Evolutionary conservation across 768 basidiomycete species (phyloP), one percentile per base, ranked within the genome.

Genomic region (Lactifluus rugatus): DNA sequence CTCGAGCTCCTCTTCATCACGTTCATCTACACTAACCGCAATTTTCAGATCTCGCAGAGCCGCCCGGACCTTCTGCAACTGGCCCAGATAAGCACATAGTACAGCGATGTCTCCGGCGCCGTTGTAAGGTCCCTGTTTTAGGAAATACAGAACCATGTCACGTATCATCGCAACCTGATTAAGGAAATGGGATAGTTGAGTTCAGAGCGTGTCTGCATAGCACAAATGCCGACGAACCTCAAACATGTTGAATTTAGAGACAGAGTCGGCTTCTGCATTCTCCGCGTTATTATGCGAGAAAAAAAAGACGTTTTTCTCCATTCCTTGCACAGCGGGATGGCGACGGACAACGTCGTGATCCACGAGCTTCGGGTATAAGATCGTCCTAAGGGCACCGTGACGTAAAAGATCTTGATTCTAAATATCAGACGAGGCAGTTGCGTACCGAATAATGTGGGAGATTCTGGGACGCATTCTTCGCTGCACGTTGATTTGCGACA

Each of bases 381-480:
- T 82, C 4, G 75, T 75, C 42, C 81, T 84, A 32, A 4, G 13
- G 23, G 13, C 47, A 7, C n/a, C n/a, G n/a, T n/a, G n/a, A n/a
- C 14, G 14, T 32, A 28, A 50, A 17, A 28, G 7, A 13, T 16
- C 19, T 45, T 19, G 11, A 54, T 47, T 57, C 57, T 49, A 25
- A 25, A 9, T 5, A 10, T 26, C 14, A 36, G 9, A 32, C 19
- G 16, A 10, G 25, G 47, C 54, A 7, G 36, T 39, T 21, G 53
- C 69, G 17, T 57, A 80, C 83, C 83, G 69, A 57, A 84, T 78
- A 6, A 87, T 70, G 34, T 76, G 74, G 0, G 86, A 83, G 44
- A 90, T 88, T 3, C 68, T 64, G 0, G 87, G 87, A 5, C 85
- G 74, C 89, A 90, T 90, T 14, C 89, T 76, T 1, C 88, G 73